These are phyloP conservation scores for Corymbia maculata DNA, from an alignment of 345 rosid genomes.

Conservation along the genomic window DNA sequence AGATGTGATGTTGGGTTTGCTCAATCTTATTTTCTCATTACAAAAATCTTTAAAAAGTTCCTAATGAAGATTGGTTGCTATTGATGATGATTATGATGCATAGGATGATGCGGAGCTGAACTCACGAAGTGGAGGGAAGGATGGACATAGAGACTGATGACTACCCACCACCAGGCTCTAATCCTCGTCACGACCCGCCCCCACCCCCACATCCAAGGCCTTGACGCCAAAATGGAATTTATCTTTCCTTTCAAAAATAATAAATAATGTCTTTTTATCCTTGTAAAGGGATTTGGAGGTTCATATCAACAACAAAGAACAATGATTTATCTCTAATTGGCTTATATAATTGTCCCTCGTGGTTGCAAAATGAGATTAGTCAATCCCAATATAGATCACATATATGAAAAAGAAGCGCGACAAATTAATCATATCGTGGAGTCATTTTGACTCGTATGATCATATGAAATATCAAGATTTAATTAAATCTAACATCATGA, in stretches of 20 bases:
- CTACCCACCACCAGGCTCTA: conserved; percentile 56
- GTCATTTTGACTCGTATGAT: not conserved
- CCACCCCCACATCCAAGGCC: conserved; percentile 32
- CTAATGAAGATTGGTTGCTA: not conserved
- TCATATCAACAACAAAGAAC: not conserved
- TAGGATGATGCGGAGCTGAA: conserved; percentile 1
- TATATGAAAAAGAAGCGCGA: not conserved
- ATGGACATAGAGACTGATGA: conserved; percentile 43
- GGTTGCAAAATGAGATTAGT: not conserved
- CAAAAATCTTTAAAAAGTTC: not conserved
- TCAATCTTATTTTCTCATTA: not conserved
- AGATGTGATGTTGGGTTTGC: not conserved
- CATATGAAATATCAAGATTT: not conserved
- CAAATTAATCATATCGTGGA: not conserved
- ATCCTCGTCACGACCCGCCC: conserved; percentile 36
- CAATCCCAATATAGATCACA: not conserved
- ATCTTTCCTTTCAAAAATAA: not conserved
- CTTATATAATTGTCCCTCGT: not conserved
- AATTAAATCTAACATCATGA: not conserved
- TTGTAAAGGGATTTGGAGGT: not conserved
- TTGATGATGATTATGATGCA: not conserved
- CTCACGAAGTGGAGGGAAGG: conserved; percentile 17
- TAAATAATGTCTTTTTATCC: not conserved
- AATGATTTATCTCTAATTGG: not conserved
- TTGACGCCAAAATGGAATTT: not conserved